Base-by-base conservation (phyloP, 2,329 filamentous ascomycete genomes). In the Eutypa lata region DNA sequence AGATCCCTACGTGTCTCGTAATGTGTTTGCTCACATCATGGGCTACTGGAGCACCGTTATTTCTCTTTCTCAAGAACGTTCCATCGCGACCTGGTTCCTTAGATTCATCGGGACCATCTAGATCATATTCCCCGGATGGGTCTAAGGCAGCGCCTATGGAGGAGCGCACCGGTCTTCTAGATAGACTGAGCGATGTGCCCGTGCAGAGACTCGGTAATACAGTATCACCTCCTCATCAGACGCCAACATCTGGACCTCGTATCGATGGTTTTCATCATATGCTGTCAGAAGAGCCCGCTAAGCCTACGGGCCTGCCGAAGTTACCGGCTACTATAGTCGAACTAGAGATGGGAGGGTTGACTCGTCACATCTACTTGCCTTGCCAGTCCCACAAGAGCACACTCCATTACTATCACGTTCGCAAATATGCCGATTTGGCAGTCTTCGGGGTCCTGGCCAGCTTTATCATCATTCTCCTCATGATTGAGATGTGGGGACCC, bases 211-310 rank as follows among this genome's bases (percentile, higher is more conserved):
- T 42, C 42, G 48, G 13, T 28, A 47, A 24, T 53, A 43, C 18
- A 18, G 13, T 14, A 10, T 22, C 38, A 7, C 10, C 19, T 1
- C 10, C 38, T 42, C 38, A 42, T 21, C 7, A 42, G 3, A 18
- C 38, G 5, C 13, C 38, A 10, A 10, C 2, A 18, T 18, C 18
- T 2, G n/a, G 19, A 5, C 18, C 2, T 10, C 18, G 10, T 42
- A 13, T 13, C n/a, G 38, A 18, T 22, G 38, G 6, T 18, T 11
- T 5, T 11, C 19, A n/a, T 16, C 37, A 10, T 22, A 62, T 63
- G 45, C 59, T 66, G 38, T 59, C 53, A 43, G 65, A 62, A 49
- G 65, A 68, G 52, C 66, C 64, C n/a, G n/a, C n/a, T n/a, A n/a
- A n/a, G n/a, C n/a, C n/a, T 11, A 58, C 57, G 11, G 62, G 60